These are phyloP conservation scores for Globisporangium viniferum DNA, from an alignment of 352 stramenopile species.

Conservation along the genomic window DNA sequence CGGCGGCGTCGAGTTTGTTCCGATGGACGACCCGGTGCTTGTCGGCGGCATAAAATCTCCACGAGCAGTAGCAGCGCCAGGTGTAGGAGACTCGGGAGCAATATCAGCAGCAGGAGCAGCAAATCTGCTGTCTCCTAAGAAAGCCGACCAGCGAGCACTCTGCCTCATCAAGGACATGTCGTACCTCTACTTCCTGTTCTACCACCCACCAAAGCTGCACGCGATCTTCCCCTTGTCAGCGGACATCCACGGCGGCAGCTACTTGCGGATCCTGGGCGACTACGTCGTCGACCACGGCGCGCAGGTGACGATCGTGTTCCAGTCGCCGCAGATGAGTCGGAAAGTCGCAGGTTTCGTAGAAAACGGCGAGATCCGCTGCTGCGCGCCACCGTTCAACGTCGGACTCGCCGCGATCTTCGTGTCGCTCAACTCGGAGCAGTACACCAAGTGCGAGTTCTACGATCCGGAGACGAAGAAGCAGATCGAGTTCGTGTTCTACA, in stretches of 20 bases:
- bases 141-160: constrained; percentile 8
- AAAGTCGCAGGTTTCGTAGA: constrained; percentile 69
- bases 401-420: constrained; percentile 53
- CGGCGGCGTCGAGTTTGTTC: constrained; percentile 48
- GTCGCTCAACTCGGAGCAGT: constrained; percentile 76
- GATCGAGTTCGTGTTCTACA: constrained; percentile 77
- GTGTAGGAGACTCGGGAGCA: background rate
- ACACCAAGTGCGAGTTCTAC: constrained; percentile 59
- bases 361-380: constrained; percentile 62
- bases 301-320: constrained; percentile 57
- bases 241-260: constrained; percentile 62
- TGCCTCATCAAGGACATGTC: constrained; percentile 53
- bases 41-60: constrained; percentile 7
- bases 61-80: background rate
- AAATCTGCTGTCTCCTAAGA: background rate
- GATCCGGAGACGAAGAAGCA: constrained; percentile 39
- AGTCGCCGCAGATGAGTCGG: constrained; percentile 43
- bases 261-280: constrained; percentile 56
- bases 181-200: constrained; percentile 79
- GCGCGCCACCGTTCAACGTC: constrained; percentile 59
- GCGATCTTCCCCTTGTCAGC: constrained; percentile 59
- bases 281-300: constrained; percentile 65
- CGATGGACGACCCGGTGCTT: constrained; percentile 21
- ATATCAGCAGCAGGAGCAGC: background rate
- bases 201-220: constrained; percentile 44